A percentile compares a stretch with the other conserved stretches of the same genome.
phyloP scores from a whole-genome alignment of 148 eudicot species.

The Rhododendron williamsianum region DNA sequence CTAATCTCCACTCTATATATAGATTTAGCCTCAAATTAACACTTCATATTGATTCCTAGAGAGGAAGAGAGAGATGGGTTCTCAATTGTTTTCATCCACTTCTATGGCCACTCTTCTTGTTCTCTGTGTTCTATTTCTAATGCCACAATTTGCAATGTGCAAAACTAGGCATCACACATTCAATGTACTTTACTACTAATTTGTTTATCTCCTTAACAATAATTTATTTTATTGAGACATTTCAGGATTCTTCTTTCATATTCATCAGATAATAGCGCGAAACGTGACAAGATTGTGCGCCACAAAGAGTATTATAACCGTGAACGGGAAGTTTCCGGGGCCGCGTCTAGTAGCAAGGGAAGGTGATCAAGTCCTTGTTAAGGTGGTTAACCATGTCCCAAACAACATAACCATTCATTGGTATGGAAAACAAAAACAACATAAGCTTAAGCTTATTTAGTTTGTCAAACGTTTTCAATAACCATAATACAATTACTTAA shows the following conservation, averaged over 20 bases:
- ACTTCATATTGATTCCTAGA: not conserved
- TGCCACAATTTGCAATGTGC: constrained; percentile 7
- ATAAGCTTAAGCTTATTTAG: not conserved
- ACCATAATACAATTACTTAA: not conserved
- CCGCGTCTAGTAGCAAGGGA: constrained; percentile 9
- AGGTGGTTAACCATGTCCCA: constrained; percentile 15
- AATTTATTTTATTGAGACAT: not conserved
- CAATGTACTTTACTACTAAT: not conserved
- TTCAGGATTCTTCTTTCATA: not conserved
- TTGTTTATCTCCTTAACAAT: too few relatives aligned
- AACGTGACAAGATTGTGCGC: constrained; percentile 13
- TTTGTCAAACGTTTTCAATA: not conserved
- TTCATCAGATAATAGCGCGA: not conserved
- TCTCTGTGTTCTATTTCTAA: not conserved
- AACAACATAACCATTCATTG: not conserved
- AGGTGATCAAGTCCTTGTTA: constrained; percentile 13
- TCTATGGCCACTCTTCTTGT: not conserved
- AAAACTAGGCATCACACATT: constrained; percentile 14
- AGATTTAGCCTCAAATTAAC: not conserved
- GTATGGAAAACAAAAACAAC: not conserved
- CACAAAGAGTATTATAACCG: constrained; percentile 10
- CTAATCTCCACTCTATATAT: not conserved
- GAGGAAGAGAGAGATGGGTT: constrained; percentile 2
- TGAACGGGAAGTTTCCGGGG: constrained; percentile 10
- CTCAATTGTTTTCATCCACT: not conserved